Evolutionary conservation across 106 monocot genomes (phyloP), one percentile per base, ranked within the genome.

Genomic region (Dendrobium nobile): DNA sequence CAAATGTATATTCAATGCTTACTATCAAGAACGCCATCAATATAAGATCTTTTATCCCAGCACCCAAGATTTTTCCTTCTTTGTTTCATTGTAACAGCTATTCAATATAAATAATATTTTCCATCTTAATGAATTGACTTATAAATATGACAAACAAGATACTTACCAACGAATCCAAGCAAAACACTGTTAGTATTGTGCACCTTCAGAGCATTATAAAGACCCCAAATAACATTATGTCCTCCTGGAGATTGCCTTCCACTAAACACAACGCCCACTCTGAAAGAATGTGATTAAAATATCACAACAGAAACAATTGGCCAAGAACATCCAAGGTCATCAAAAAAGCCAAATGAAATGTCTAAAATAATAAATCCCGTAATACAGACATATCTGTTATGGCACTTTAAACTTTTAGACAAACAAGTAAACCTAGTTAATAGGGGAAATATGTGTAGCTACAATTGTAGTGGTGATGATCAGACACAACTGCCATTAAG

Each of bases 171-270:
- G 86, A 98, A 98, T 68, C 98, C 98, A 86, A 98, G 85, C 33
- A 98, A 80, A 40, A 65, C 81, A 80, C 88, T 93, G 24, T 98
- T 85, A 17, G 84, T 41, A 72, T 98, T 98, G 85, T 95, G 92
- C 76, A 81, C 72, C 83, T 93, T 92, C 73, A 95, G 85, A 77
- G 98, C 98, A 80, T 81, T 74, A 85, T 88, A 77, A 75, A 95
- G 89, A 33, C 98, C 98, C 92, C 95, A 98, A 54, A 98, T 87
- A 44, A 98, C 95, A 93, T 98, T 98, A 77, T 98, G 98, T 26
- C 98, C 98, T 84, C 98, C 98, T 48, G 95, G 94, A 70, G 98
- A 98, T 47, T 95, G 98, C 74, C 98, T 92, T 74, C 95, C 95
- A 82, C 84, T 89, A 84, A 98, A 98, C 40, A 98, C 95, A 16